A percentile compares a stretch with the other conserved stretches of the same genome.
Conservation (phyloP, 1,139 yeast genomes). For the Blastobotrys ciferrii region DNA sequence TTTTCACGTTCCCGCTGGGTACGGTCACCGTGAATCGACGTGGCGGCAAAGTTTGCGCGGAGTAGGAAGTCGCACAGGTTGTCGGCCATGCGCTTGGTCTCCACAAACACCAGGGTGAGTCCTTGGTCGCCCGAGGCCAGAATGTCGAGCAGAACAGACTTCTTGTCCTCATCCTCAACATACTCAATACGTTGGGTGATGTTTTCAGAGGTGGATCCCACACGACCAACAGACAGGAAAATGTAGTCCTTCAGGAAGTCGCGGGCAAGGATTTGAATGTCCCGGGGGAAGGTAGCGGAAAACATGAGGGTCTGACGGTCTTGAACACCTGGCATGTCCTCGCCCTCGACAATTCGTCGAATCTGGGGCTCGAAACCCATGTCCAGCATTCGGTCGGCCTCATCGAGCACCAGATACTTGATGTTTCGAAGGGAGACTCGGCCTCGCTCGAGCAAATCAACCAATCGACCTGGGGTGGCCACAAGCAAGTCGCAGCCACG, state of each 20-base stretch:
- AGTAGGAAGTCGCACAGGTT: constrained; percentile 88
- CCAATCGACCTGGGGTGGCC: constrained; percentile 99
- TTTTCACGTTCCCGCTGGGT: constrained; percentile 97
- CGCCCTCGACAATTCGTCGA: constrained; percentile 95
- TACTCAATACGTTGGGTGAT: constrained; percentile 90
- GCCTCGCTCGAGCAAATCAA: constrained; percentile 93
- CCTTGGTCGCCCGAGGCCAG: constrained; percentile 75
- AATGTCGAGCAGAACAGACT: constrained; percentile 85
- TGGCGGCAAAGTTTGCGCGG: constrained; percentile 89
- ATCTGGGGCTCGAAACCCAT: constrained; percentile 99
- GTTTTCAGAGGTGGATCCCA: constrained; percentile 96
- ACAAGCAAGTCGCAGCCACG: constrained; percentile 94
- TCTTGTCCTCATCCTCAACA: constrained; percentile 95
- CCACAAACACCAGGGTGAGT: constrained; percentile 91
- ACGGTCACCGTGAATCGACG: constrained; percentile 99
- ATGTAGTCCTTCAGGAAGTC: constrained; percentile 95
- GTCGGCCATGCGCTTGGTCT: constrained; percentile 98
- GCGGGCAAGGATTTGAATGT: constrained; percentile 93
- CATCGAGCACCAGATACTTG: constrained; percentile 92
- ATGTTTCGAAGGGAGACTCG: constrained; percentile 84
- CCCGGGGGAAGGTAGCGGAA: constrained; percentile 98
- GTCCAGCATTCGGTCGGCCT: constrained; percentile 99
- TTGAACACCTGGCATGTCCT: constrained; percentile 91
- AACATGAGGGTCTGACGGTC: constrained; percentile 97
- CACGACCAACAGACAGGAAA: constrained; percentile 96